Conservation (phyloP, 129 eudicot genomes). For the Flaveria bidentis region DNA sequence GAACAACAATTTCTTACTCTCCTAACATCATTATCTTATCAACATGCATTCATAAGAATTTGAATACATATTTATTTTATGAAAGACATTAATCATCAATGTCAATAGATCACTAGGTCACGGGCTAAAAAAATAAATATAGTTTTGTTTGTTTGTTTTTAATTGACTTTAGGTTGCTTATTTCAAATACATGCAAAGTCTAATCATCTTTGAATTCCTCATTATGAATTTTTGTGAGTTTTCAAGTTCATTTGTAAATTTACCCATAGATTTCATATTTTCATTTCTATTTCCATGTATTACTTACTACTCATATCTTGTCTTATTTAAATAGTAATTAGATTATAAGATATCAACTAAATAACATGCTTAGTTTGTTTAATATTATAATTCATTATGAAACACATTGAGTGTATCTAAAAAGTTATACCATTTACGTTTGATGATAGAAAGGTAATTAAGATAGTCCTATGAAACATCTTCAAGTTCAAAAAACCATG, state of each 20-base stretch:
- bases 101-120: no score
- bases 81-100: no score
- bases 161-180: no score
- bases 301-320: not conserved
- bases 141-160: no score
- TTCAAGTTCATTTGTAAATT: not conserved
- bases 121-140: no score
- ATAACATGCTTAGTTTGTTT: constrained; percentile 1
- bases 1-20: no score
- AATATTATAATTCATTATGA: constrained; percentile 14
- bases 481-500: not conserved
- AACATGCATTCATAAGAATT: no score
- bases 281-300: not conserved
- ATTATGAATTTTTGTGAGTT: not conserved
- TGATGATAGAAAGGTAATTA: constrained; percentile 6
- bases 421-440: constrained; percentile 26
- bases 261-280: not conserved
- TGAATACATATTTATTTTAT: no score
- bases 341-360: not conserved
- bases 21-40: no score
- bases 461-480: constrained; percentile 5
- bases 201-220: not conserved
- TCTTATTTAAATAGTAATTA: not conserved
- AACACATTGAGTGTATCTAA: constrained; percentile 29
- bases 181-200: no score